These are phyloP conservation scores for Candida vaughaniae DNA, from an alignment of 805 yeast species.

Conservation along the genomic window DNA sequence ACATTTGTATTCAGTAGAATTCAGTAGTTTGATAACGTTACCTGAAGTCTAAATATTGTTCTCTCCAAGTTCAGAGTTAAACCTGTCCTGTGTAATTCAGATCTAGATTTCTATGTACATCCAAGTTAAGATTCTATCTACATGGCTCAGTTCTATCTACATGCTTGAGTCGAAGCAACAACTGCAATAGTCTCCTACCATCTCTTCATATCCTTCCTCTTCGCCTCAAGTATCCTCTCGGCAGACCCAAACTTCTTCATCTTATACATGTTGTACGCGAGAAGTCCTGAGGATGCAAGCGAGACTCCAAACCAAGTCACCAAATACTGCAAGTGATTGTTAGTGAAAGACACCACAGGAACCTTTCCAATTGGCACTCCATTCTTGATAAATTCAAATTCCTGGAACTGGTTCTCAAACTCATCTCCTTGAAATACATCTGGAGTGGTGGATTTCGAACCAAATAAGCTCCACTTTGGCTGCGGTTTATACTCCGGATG, in stretches of 20 bases:
- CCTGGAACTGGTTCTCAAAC: conserved; percentile 38
- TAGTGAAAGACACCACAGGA: conserved; percentile 79
- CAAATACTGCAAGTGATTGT: conserved; percentile 88
- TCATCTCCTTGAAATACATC: conserved; percentile 18
- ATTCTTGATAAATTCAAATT: conserved; percentile 59
- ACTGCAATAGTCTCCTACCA: too few relatives aligned
- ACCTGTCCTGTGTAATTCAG: too few relatives aligned
- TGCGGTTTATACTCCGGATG: conserved; percentile 50
- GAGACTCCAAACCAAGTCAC: conserved; percentile 95
- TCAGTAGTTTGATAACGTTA: too few relatives aligned
- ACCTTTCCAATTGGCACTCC: conserved; percentile 90
- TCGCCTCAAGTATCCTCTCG: conserved; percentile 40
- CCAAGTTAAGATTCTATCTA: too few relatives aligned
- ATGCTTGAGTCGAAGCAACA: too few relatives aligned
- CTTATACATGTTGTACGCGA: conserved; percentile 39
- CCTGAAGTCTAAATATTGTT: too few relatives aligned
- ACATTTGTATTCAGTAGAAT: too few relatives aligned
- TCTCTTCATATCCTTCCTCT: conserved; percentile 35
- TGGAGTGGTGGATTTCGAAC: conserved; percentile 10
- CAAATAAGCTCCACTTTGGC: conserved; percentile 13
- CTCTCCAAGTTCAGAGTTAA: too few relatives aligned
- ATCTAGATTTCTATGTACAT: too few relatives aligned
- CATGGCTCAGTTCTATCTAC: neutral
- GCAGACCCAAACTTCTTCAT: conserved; percentile 32
- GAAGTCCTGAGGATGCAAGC: conserved; percentile 65